phyloP scores from a whole-genome alignment of 2,329 filamentous ascomycete species.

The Fusarium tjaetaba region DNA sequence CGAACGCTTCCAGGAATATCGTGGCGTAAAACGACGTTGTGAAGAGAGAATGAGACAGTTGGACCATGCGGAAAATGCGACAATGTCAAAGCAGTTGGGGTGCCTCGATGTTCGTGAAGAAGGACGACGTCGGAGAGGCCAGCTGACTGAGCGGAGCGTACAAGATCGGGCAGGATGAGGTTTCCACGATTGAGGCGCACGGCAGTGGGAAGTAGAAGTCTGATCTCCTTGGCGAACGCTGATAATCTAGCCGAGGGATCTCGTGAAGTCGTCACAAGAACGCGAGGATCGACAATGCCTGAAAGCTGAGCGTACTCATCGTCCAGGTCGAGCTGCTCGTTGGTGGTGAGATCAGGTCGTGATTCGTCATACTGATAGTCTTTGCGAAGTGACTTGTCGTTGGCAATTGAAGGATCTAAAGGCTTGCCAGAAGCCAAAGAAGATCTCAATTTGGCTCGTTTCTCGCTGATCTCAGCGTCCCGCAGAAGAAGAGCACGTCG shows the following conservation, averaged over 20 bases:
- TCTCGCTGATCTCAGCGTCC: slow-evolving; percentile 93
- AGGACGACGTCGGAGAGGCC: slow-evolving; percentile 87
- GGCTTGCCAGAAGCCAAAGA: slow-evolving; percentile 91
- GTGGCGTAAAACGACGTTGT: slow-evolving; percentile 91
- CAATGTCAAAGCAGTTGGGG: slow-evolving; percentile 87
- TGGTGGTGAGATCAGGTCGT: slow-evolving; percentile 69
- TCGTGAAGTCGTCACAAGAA: slow-evolving; percentile 90
- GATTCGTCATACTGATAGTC: slow-evolving; percentile 97
- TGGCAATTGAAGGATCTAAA: slow-evolving; percentile 81
- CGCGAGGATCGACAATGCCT: slow-evolving; percentile 88
- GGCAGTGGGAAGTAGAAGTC: slow-evolving; percentile 82
- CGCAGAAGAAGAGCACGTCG: slow-evolving; percentile 85
- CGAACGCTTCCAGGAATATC: slow-evolving; percentile 90
- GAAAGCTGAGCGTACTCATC: slow-evolving; percentile 92
- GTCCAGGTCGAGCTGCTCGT: slow-evolving; percentile 79
- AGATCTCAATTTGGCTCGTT: slow-evolving; percentile 85
- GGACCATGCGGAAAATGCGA: slow-evolving; percentile 91
- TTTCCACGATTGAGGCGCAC: slow-evolving; percentile 94
- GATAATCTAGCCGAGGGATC: slow-evolving; percentile 85
- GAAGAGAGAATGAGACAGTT: slow-evolving; percentile 80
- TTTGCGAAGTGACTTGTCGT: slow-evolving; percentile 83
- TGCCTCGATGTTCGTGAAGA: slow-evolving; percentile 91
- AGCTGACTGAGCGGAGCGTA: slow-evolving; percentile 80
- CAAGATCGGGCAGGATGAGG: slow-evolving; percentile 84
- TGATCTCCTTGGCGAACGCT: slow-evolving; percentile 93